A percentile compares a stretch with the other conserved stretches of the same genome.
Conservation (phyloP, 352 stramenopile genomes). For the Peronospora belbahrii region DNA sequence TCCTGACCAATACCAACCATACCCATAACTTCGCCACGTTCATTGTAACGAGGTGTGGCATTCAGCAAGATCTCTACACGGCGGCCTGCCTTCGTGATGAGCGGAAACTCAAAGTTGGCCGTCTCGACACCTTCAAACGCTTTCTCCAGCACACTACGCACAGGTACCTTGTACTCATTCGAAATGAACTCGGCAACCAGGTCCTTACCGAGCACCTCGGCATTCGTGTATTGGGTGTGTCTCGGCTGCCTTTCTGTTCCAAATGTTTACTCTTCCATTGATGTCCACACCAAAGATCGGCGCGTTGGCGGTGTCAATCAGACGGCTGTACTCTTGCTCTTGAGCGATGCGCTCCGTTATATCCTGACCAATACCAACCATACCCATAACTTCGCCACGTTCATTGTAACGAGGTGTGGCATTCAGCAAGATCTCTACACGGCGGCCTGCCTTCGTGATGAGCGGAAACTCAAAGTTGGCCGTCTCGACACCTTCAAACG, state of each 20-base stretch:
- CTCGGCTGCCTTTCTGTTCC: constrained; percentile 45
- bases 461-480: constrained; percentile 6
- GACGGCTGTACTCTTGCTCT: constrained; percentile 56
- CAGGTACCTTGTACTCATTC: constrained; percentile 31
- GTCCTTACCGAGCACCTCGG: constrained; percentile 43
- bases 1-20: too few relatives aligned
- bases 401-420: too few relatives aligned
- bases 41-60: constrained; percentile 10
- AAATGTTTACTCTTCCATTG: constrained; percentile 56
- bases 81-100: constrained; percentile 14
- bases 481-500: constrained; percentile 37
- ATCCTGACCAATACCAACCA: too few relatives aligned
- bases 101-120: constrained; percentile 46
- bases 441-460: too few relatives aligned
- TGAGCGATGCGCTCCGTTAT: constrained; percentile 47
- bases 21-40: too few relatives aligned
- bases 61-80: constrained; percentile 19
- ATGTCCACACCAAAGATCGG: constrained; percentile 73
- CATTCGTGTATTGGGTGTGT: constrained; percentile 21
- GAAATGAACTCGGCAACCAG: constrained; percentile 46
- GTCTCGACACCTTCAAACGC: constrained; percentile 32
- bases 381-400: too few relatives aligned
- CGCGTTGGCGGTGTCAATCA: constrained; percentile 51
- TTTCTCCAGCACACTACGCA: constrained; percentile 28
- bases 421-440: too few relatives aligned